These are phyloP conservation scores for Saprolegnia diclina DNA, from an alignment of 352 stramenopile genomes.

Conservation along the genomic window DNA sequence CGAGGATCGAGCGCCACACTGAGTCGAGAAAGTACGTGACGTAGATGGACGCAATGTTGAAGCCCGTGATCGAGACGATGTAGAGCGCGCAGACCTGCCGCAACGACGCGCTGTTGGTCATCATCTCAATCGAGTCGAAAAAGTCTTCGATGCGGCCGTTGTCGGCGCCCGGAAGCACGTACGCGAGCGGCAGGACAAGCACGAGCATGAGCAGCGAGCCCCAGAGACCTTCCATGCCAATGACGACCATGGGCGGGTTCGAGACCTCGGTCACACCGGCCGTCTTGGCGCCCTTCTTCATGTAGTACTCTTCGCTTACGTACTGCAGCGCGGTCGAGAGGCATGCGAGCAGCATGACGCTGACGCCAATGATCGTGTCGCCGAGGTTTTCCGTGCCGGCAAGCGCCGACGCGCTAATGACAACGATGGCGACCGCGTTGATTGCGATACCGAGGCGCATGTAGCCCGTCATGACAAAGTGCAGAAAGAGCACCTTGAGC, in stretches of 20 bases:
- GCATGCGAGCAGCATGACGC: constrained; percentile 65
- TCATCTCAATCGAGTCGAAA: constrained; percentile 27
- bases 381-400: constrained; percentile 23
- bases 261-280: constrained; percentile 34
- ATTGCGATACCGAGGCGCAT: constrained; percentile 80
- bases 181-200: constrained; percentile 64
- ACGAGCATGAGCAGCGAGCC: constrained; percentile 65
- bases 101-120: constrained; percentile 20
- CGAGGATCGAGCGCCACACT: constrained; percentile 81
- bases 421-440: constrained; percentile 70
- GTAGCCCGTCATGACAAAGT: constrained; percentile 49
- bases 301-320: constrained; percentile 85
- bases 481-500: constrained; percentile 73
- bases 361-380: constrained; percentile 50
- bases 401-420: constrained; percentile 52
- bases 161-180: constrained; percentile 60
- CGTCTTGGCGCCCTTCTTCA: constrained; percentile 35
- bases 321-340: constrained; percentile 74
- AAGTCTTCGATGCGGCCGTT: constrained; percentile 53
- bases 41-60: constrained; percentile 84
- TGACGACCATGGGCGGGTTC: constrained; percentile 64
- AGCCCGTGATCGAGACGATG: constrained; percentile 73
- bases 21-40: constrained; percentile 79
- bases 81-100: constrained; percentile 42
- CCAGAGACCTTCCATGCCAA: constrained; percentile 86